Evolutionary conservation across 768 basidiomycete species (phyloP).

Genomic region (Lactarius hatsudake): DNA sequence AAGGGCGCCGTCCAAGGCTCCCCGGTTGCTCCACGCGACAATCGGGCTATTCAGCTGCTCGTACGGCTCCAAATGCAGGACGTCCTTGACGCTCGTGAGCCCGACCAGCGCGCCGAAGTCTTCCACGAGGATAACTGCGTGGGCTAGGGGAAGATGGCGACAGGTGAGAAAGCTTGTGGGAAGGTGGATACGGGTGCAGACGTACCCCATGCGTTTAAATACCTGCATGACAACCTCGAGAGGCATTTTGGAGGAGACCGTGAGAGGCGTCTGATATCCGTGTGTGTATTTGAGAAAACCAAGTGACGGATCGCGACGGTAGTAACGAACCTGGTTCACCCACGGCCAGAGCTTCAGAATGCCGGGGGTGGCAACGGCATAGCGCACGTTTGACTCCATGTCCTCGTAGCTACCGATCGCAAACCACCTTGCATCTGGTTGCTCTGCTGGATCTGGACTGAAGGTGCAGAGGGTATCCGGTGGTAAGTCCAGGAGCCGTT

Average conservation of each 20-base stretch:
- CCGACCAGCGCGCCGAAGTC: conserved; percentile 80
- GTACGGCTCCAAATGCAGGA: conserved; percentile 66
- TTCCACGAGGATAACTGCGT: conserved; percentile 92
- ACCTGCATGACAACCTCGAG: conserved; percentile 97
- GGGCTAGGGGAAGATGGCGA: conserved; percentile 54
- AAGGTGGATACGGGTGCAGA: conserved; percentile 22
- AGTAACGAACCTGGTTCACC: conserved; percentile 80
- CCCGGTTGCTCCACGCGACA: conserved; percentile 23
- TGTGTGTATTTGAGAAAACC: conserved; percentile 7
- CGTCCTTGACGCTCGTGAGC: conserved; percentile 94
- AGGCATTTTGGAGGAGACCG: conserved; percentile 86
- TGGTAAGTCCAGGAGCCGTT: conserved; percentile 56
- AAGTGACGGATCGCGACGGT: conserved; percentile 1
- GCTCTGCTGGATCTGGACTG: conserved; percentile 48
- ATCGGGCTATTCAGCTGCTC: conserved; percentile 24
- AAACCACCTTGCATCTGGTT: conserved; percentile 46
- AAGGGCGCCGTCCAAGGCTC: conserved; percentile 22
- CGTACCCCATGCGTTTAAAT: conserved; percentile 97
- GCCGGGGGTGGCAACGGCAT: conserved; percentile 53
- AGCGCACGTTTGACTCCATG: conserved; percentile 60
- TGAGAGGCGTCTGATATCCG: conserved; percentile 77
- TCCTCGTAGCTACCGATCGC: conserved; percentile 67
- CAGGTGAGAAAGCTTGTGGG: conserved; percentile 10
- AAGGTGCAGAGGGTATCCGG: conserved; percentile 75
- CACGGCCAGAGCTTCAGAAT: conserved; percentile 78